A percentile compares a stretch with the other conserved stretches of the same genome.
Conservation (phyloP, 805 yeast species). For the Metschnikowia matae region DNA sequence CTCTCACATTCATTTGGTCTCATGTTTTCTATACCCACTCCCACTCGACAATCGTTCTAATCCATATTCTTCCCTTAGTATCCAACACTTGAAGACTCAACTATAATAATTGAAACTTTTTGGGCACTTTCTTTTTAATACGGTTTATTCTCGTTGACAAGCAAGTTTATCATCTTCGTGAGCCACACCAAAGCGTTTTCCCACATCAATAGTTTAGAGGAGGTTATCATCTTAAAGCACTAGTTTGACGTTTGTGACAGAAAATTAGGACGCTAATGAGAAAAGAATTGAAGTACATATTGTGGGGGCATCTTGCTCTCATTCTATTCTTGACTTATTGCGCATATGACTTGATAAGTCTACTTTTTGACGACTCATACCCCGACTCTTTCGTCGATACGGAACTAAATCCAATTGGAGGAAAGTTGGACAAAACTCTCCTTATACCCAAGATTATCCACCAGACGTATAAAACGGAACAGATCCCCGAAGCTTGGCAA, state of each 20-base stretch:
- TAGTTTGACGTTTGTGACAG: background rate
- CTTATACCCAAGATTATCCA: slow-evolving; percentile 87
- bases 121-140: background rate
- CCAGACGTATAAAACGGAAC: slow-evolving; percentile 80
- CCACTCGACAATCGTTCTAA: background rate
- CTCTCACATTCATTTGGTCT: background rate
- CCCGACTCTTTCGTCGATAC: slow-evolving; percentile 57
- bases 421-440: slow-evolving; percentile 43
- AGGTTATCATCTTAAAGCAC: background rate
- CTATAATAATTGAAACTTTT: background rate
- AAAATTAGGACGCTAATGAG: slow-evolving; percentile 41
- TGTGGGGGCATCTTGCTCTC: slow-evolving; percentile 56
- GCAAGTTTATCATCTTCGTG: background rate
- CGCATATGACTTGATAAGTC: slow-evolving; percentile 66
- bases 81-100: background rate
- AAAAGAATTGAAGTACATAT: slow-evolving; percentile 58
- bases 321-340: slow-evolving; percentile 54
- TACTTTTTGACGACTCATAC: slow-evolving; percentile 68
- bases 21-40: slow-evolving; percentile 2
- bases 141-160: background rate
- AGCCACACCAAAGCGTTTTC: background rate
- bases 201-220: background rate
- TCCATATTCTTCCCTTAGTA: background rate
- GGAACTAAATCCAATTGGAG: slow-evolving; percentile 56
- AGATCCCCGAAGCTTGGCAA: slow-evolving; percentile 79